Base-by-base conservation (phyloP, 176 grass and related monocot species). In the Oryza nivara region DNA sequence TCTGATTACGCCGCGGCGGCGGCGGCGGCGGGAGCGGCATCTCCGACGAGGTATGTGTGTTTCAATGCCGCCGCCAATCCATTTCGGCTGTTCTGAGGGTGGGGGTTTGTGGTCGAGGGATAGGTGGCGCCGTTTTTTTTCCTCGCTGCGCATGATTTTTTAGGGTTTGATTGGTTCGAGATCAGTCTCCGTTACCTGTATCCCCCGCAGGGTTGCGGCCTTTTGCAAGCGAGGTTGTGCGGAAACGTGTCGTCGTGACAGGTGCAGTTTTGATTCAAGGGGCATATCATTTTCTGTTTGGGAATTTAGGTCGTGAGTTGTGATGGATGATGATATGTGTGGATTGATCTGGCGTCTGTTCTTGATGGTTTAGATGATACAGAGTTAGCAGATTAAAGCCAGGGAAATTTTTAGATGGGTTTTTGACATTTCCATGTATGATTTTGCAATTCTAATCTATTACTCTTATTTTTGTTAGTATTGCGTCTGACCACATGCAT, bases 401-500 rank as follows among this genome's bases (percentile, higher is more conserved):
- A 4, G 7, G 41, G 52, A 26, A 70, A 4, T 25, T 5, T 72
- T 8, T 9, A 72, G 19, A 32, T 63, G 34, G 68, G 68, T 36
- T 82, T 17, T 63, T 26, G n/a, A 9, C 52, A 72, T 11, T 69
- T 40, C 14, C 41, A 6, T 65, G 32, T 52, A 41, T n/a, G 20
- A 5, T 51, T 51, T 51, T 30, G 19, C 54, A 72, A 11, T 7
- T 28, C 1, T 30, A 43, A 9, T 0, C 16, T 0, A 5, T 22
- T 69, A 25, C 3, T 71, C 52, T 28, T 35, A 17, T 10, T 46
- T 3, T 71, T 38, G 44, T 14, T 60, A 28, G 25, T 44, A 28
- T 73, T 48, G 35, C 3, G 7, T 0, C 61, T 90, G 36, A 90
- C 28, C 7, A 17, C n/a, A 32, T 47, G 71, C 73, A 49, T 60